Base-by-base conservation (phyloP, 139 green algal genomes). In the Zygnema cylindricum region DNA sequence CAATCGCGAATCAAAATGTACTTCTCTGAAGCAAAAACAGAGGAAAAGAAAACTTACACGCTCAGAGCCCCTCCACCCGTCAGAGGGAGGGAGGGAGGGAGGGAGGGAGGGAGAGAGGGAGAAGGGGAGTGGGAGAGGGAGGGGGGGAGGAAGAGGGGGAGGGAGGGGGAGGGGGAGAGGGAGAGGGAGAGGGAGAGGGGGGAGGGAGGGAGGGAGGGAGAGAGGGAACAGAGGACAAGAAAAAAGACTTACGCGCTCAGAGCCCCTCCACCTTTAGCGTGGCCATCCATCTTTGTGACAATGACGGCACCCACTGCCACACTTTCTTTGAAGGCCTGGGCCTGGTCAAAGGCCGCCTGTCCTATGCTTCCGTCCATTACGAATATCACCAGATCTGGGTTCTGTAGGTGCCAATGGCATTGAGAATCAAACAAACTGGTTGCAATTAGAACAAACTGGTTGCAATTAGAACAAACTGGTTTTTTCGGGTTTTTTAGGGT, bases 331-430 rank as follows among this genome's bases (percentile, higher is more conserved):
- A 99, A 99, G 0, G 98, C 98, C 84, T 98, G 96, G 38, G 98
- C 98, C 91, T 99, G 98, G 93, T 99, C 97, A 76, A 95, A 96
- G 0, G 97, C 97, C 2, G 96, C 95, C 89, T 99, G 97, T 41
- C 97, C 97, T 39, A 99, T 99, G 89, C 90, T 96, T 43, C 95
- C 96, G 86, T 99, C 97, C 97, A 99, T 99, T 22, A 99, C 97
- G 93, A 99, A 99, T 71, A 99, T 96, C 41, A 98, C 93, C 33
- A 98, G 87, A 79, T 98, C 93, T 0, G 97, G 97, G 55, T 94
- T 55, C 0, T 90, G 86, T 16, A 79, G 36, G 49, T 16, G 49
- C 49, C 49, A n/a, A n/a, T n/a, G n/a, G n/a, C n/a, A n/a, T n/a
- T n/a, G 30, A 73, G 57, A 73, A 30, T 73, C 57, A 73, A 25